Base-by-base conservation (phyloP, 352 stramenopile species). In the Phytophthora brassicae region DNA sequence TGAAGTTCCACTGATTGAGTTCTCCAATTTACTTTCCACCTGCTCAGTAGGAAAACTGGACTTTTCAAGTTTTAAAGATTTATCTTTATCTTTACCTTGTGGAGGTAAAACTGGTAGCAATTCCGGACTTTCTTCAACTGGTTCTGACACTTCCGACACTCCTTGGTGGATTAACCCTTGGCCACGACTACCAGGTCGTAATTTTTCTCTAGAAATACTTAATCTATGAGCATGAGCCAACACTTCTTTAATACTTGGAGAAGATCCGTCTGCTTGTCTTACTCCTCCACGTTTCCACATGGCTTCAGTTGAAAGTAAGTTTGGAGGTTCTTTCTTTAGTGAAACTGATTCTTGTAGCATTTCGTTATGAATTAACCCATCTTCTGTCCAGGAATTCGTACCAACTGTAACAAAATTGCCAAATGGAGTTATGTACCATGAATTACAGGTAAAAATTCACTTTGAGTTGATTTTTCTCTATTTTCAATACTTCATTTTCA, bases 251-350 rank as follows among this genome's bases (percentile, higher is more conserved):
- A 71, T 70, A 56, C 54, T 66, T 1, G 49, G 36, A 35, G 54
- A 35, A 23, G 59, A 45, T 5, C 20, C 19, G n/a, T 65, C 64
- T 2, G 36, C 26, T 5, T 35, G 28, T 23, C 45, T 64, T 1
- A 59, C 43, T 2, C 54, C 65, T 3, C 72, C 79, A 17, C 77
- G 75, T 33, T 77, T 86, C 81, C 81, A 90, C 44, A 90, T 80
- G 0, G 64, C 66, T 19, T 89, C 81, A 9, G 43, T 47, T 11
- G 19, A 63, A 20, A 20, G 16, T 0, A 16, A 5, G 12, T 22
- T n/a, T n/a, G 17, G 16, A 6, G 19, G n/a, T 43, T 49, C 33
- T 14, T 36, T 41, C 12, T 41, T 5, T 26, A 48, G 2, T 31
- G 9, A 12, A 26, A 14, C 31, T 36, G n/a, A 5, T 44, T 31